Evolutionary conservation across 352 stramenopile species (phyloP), one percentile per base, ranked within the genome.

Genomic region (Phytophthora citricola): DNA sequence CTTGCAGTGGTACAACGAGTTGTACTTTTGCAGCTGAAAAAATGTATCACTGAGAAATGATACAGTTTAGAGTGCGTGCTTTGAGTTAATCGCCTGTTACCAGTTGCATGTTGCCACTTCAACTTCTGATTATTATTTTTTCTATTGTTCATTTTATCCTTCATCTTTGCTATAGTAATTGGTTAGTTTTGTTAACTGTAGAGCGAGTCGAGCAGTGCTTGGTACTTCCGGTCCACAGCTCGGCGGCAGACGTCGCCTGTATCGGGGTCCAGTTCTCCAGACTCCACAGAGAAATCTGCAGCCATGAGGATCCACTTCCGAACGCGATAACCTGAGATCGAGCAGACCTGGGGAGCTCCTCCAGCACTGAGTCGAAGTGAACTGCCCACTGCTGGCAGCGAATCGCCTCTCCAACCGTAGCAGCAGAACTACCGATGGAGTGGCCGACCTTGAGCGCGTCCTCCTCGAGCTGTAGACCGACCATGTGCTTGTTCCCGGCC

Each of bases 251-350:
- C 75, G 24, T 83, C 79, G 32, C 77, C 71, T 15, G 83, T 82
- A 34, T 91, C 86, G 2, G 76, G 75, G 36, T 94, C 81, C n/a
- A 94, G 45, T 53, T 93, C 84, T 4, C 84, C 84, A 0, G 81
- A 86, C 39, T 92, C 77, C 47, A 92, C 75, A 6, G 80, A 71
- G 48, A 93, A 91, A 22, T 78, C 67, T 10, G 85, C 68, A 1
- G 79, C 60, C 86, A 94, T 92, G 45, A 94, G 58, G 51, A 92
- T 89, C 86, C 86, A 94, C 66, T 93, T 94, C 52, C 86, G 71
- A 27, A 94, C 70, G 29, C 75, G 80, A 49, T 87, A 82, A 20
- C 80, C 81, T 0, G 86, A 90, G n/a, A 94, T 58, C 1, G 68
- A 71, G 45, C 84, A 84, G 6, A 74, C 53, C 7, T 59, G 24